Evolutionary conservation across 2,329 filamentous ascomycete genomes (phyloP), one percentile per base, ranked within the genome.

Genomic region (Fusarium pilosicola): DNA sequence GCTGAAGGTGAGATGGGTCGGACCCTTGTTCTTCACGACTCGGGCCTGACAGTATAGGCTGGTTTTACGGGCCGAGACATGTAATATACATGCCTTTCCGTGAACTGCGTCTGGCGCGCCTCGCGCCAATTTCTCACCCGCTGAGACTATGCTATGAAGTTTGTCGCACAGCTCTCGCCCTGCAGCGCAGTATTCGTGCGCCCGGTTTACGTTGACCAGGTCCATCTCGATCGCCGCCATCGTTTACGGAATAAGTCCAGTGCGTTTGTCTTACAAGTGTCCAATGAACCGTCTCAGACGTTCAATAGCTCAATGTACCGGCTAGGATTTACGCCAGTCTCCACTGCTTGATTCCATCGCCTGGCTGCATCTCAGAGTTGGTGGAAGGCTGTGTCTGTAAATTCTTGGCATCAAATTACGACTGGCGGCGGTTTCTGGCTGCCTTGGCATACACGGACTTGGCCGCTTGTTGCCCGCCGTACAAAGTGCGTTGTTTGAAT

Each of bases 241-340:
- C 56, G 38, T 28, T 56, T 51, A 68, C 49, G 49, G 56, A 63
- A 44, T 61, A 44, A 54, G 64, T 61, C 32, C 65, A 52, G 58
- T 68, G 59, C 41, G 22, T 60, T 45, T 58, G 55, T 42, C 55
- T 48, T 38, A 67, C 32, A 60, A 56, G 54, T 41, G 38, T 62
- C 74, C 73, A 78, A 73, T 71, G 54, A 75, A 73, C 74, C 72
- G 72, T 75, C 68, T 52, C 57, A 62, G 57, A 76, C 71, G 65
- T 60, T 52, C 55, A 54, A 62, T 74, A 70, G 66, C 44, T 66
- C 18, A 39, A 51, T 38, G 52, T 56, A n/a, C 38, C 26, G 24
- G 30, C 62, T 41, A 70, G 71, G 71, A 62, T 66, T 42, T 51
- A 68, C 66, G 58, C 65, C 55, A 66, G 62, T 63, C 51, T 52